A percentile compares a stretch with the other conserved stretches of the same genome.
Evolutionary conservation across 768 basidiomycete species (phyloP).

Genomic region (Podaxis sp.): DNA sequence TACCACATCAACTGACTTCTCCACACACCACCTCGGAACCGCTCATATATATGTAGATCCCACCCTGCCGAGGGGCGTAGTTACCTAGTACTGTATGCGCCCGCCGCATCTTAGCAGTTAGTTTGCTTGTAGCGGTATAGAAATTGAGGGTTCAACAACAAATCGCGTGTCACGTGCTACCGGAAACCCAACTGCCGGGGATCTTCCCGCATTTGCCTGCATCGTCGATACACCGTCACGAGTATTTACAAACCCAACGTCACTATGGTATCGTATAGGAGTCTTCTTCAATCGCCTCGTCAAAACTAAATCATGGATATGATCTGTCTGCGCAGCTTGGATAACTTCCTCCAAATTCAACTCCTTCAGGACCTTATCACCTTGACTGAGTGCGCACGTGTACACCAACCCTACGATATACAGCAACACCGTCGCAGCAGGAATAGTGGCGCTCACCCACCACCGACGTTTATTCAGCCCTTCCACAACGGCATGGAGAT

Average conservation of each 20-base stretch:
- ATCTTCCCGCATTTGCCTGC: not conserved
- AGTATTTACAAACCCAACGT: slow-evolving; percentile 6
- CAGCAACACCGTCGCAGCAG: slow-evolving; percentile 12
- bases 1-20: too few species aligned
- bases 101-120: too few species aligned
- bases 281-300: slow-evolving; percentile 1
- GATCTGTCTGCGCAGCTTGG: slow-evolving; percentile 10
- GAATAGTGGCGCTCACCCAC: slow-evolving; percentile 21
- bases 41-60: too few species aligned
- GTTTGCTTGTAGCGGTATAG: too few species aligned
- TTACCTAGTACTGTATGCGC: too few species aligned
- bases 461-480: slow-evolving; percentile 14
- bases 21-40: too few species aligned
- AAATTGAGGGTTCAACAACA: too few species aligned
- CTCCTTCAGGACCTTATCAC: slow-evolving; percentile 4
- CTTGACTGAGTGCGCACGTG: not conserved
- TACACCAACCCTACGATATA: slow-evolving; percentile 13
- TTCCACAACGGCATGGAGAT: slow-evolving; percentile 13
- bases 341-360: slow-evolving; percentile 5
- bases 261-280: slow-evolving; percentile 1
- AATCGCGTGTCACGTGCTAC: too few species aligned
- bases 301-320: slow-evolving; percentile 6
- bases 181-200: too few species aligned
- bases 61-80: too few species aligned
- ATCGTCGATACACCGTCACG: not conserved